These are phyloP conservation scores for Neurospora pannonica DNA, from an alignment of 495 filamentous ascomycete genomes.

Conservation along the genomic window DNA sequence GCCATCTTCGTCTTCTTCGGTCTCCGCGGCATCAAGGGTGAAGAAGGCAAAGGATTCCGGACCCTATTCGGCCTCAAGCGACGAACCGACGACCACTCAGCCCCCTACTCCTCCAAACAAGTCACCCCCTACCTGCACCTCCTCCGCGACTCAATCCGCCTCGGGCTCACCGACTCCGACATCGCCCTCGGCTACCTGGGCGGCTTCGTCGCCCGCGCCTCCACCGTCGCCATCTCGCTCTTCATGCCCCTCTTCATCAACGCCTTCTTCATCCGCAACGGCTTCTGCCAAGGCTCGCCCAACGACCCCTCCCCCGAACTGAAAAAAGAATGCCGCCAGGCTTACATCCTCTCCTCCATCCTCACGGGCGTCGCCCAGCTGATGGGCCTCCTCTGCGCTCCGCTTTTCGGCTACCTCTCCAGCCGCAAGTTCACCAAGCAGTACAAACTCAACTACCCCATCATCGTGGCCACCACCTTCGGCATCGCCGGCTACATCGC, in stretches of 20 bases:
- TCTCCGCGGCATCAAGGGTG: constrained; percentile 64
- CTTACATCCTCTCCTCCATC: constrained; percentile 76
- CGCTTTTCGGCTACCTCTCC: constrained; percentile 73
- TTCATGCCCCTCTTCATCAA: constrained; percentile 93
- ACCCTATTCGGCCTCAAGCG: constrained; percentile 35
- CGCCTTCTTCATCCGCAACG: constrained; percentile 72
- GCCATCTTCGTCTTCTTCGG: constrained; percentile 71
- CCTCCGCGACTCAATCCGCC: constrained; percentile 52
- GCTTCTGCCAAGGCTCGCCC: constrained; percentile 59
- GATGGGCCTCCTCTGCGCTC: constrained; percentile 73
- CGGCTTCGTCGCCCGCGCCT: constrained; percentile 89
- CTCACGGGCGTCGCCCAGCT: constrained; percentile 84
- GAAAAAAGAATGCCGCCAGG: constrained; percentile 69
- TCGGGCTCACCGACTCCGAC: constrained; percentile 65
- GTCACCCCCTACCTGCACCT: constrained; percentile 38
- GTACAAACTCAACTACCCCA: constrained; percentile 57
- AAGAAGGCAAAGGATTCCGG: constrained; percentile 63
- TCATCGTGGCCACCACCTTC: constrained; percentile 57
- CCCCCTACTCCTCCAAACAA: constrained; percentile 10
- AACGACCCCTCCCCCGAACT: constrained; percentile 54
- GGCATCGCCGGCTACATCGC: constrained; percentile 67
- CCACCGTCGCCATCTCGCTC: constrained; percentile 88
- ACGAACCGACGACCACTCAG: constrained; percentile 9
- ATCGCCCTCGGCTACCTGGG: constrained; percentile 86
- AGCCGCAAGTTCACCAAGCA: constrained; percentile 49